phyloP scores from a whole-genome alignment of 306 rosid genomes.

The Aeschynomene evenia region DNA sequence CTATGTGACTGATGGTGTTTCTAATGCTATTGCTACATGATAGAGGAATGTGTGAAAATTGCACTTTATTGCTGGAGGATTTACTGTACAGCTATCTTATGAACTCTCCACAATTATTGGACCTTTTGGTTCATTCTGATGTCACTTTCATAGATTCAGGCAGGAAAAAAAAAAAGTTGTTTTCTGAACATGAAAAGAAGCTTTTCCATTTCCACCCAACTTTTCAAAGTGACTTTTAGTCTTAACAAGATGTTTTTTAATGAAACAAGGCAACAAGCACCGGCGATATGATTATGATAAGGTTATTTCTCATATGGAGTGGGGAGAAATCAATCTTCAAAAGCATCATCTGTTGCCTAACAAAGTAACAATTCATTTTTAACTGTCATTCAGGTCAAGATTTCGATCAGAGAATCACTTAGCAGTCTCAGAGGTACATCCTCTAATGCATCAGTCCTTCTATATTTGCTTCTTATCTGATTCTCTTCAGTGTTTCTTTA shows the following conservation, averaged over 20 bases:
- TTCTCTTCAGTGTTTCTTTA: background rate
- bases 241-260: background rate
- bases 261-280: background rate
- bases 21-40: background rate
- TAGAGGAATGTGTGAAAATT: slow-evolving; percentile 20
- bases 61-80: slow-evolving; percentile 1
- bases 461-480: slow-evolving; percentile 3
- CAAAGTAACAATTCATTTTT: slow-evolving; percentile 21
- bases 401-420: slow-evolving; percentile 37
- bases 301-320: background rate
- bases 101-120: background rate
- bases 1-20: slow-evolving; percentile 8
- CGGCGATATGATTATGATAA: background rate
- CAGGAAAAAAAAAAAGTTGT: background rate
- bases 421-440: slow-evolving; percentile 49
- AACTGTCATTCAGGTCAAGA: slow-evolving; percentile 48
- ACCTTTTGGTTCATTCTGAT: slow-evolving; percentile 23
- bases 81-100: slow-evolving; percentile 1
- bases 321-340: background rate
- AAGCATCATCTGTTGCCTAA: slow-evolving; percentile 25
- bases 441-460: slow-evolving; percentile 7
- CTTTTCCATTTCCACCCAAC: background rate
- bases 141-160: slow-evolving; percentile 10
- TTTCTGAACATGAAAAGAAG: background rate
- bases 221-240: background rate